Base-by-base conservation (phyloP, 2,329 filamentous ascomycete species). In the Fragosphaeria purpurea region DNA sequence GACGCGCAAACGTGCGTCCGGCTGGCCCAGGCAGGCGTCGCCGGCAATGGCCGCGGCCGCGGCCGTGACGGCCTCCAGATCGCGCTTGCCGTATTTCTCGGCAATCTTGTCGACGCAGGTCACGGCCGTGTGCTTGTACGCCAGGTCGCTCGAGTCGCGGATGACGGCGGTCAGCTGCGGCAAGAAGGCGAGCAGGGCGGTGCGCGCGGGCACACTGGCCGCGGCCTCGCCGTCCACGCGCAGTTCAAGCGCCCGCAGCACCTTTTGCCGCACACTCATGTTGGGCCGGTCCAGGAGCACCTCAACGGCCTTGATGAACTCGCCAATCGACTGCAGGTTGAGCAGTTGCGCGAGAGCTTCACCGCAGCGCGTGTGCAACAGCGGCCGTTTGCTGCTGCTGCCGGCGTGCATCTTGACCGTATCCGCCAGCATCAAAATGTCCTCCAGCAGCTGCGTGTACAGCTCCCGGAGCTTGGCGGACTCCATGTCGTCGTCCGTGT, bases 71-170 rank as follows among this genome's bases (percentile, higher is more conserved):
- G 82, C 83, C 57, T 85, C 80, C 1, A 85, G 75, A 61, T 95
- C 87, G 65, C 90, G 94, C 72, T 93, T 94, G 58, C 93, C 94
- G 64, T 95, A 97, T 65, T 91, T 91, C 67, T 96, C 90, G 3
- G 87, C 80, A 55, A 98, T 94, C 65, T 88, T 87, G 68, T 96
- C 90, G 43, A 97, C 84, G 59, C 91, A 97, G 38, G 83, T 82
- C 55, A 98, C 83, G 1, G 90, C 87, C 9, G 87, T 88, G 60
- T 89, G 84, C 67, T 91, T 89, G 64, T 93, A 84, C 33, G 81
- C 75, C 48, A 85, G 77, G 57, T 93, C 83, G 35, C 77, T 71
- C 6, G 86, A 85, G 46, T 85, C 78, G 50, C 83, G 74, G 53
- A 98, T 80, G 44, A 94, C 86, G 22, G 77, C 75, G 13, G 86